Evolutionary conservation across 345 rosid genomes (phyloP).

Genomic region (Punica granatum): DNA sequence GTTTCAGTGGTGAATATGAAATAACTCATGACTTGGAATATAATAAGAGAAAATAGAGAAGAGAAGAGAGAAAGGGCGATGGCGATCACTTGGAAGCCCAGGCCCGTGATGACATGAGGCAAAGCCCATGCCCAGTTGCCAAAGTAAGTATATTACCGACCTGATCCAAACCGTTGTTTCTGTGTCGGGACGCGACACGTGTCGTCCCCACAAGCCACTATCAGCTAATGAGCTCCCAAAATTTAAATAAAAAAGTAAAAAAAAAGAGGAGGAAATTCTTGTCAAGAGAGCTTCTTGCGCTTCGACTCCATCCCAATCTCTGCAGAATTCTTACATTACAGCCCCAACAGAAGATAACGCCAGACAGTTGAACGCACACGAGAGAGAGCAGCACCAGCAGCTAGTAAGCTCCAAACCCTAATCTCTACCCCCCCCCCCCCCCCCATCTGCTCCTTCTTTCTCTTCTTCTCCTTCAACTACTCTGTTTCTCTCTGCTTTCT

Average conservation of each 20-base stretch:
- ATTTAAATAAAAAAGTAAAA: not conserved
- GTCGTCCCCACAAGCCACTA: constrained; percentile 2
- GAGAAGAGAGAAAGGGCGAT: no score
- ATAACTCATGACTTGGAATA: no score
- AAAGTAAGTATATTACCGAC: constrained; percentile 7
- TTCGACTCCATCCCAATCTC: constrained; percentile 1
- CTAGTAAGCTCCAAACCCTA: constrained; percentile 4
- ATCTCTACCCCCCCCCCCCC: not conserved
- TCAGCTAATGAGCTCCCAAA: not conserved
- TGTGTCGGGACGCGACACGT: constrained; percentile 12
- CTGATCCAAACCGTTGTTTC: constrained; percentile 17
- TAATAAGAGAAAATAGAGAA: no score
- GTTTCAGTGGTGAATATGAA: no score
- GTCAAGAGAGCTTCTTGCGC: constrained; percentile 4
- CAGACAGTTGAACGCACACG: not conserved
- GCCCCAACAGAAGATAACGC: constrained; percentile 6
- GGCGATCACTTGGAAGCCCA: not conserved
- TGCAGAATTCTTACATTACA: not conserved
- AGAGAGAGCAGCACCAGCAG: not conserved
- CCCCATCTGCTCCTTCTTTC: not conserved
- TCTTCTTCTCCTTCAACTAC: not conserved
- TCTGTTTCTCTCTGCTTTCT: not conserved
- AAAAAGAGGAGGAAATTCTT: not conserved
- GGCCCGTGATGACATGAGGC: not conserved
- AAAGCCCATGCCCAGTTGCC: not conserved